These are phyloP conservation scores for Ascodesmis nigricans DNA, from an alignment of 495 filamentous ascomycete species.

Conservation along the genomic window DNA sequence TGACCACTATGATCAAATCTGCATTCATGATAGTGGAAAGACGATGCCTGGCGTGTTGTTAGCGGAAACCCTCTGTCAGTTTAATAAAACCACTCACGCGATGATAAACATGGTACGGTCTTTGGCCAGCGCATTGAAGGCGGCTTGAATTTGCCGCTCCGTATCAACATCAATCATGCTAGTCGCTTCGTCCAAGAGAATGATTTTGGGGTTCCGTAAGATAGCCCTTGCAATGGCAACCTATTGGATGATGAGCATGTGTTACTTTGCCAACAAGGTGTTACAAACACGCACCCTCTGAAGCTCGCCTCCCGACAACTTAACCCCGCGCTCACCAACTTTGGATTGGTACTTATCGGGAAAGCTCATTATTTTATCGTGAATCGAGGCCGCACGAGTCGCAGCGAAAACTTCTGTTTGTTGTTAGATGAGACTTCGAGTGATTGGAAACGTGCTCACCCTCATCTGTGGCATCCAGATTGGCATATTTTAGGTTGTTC, in stretches of 20 bases:
- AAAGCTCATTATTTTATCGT: constrained; percentile 45
- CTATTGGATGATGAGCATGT: constrained; percentile 6
- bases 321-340: constrained; percentile 28
- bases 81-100: constrained; percentile 28
- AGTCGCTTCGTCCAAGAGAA: constrained; percentile 35
- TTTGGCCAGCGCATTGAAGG: constrained; percentile 34
- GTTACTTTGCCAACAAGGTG: background rate
- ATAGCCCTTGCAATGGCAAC: constrained; percentile 44
- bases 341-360: constrained; percentile 33
- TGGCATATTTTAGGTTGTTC: constrained; percentile 50
- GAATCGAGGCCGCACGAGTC: constrained; percentile 45
- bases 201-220: constrained; percentile 28
- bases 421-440: constrained; percentile 5
- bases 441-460: constrained; percentile 8
- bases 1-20: constrained; percentile 43
- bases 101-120: constrained; percentile 40
- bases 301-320: constrained; percentile 51
- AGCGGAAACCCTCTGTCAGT: background rate
- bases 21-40: constrained; percentile 51
- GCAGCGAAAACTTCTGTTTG: constrained; percentile 39
- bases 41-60: constrained; percentile 32
- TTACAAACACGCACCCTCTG: constrained; percentile 32
- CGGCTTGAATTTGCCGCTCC: constrained; percentile 48
- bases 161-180: constrained; percentile 35
- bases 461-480: constrained; percentile 35